phyloP scores from a whole-genome alignment of 73 alveolate genomes.

The Tetrahymena elliotti region DNA sequence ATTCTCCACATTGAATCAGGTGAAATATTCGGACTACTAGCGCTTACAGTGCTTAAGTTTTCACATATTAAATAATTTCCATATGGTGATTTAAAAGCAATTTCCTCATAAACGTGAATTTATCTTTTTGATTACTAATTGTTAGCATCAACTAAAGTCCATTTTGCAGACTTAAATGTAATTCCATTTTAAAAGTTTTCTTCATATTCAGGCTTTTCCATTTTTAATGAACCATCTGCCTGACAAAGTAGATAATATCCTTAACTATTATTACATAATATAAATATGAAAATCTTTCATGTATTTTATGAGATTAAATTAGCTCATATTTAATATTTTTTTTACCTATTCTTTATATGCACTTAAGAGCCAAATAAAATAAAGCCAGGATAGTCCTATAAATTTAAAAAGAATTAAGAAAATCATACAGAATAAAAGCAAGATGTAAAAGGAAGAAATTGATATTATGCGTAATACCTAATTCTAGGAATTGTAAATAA shows the following conservation, averaged over 20 bases:
- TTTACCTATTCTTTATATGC: background rate
- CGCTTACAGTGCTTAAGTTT: constrained; percentile 48
- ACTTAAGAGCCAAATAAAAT: background rate
- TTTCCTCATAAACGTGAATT: constrained; percentile 42
- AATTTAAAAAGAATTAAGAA: background rate
- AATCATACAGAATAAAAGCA: background rate
- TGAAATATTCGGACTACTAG: constrained; percentile 68
- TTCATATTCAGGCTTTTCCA: background rate
- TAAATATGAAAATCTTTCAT: background rate
- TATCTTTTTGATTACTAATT: constrained; percentile 2
- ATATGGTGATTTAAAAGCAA: constrained; percentile 62
- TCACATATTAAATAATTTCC: constrained; percentile 46
- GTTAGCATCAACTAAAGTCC: background rate
- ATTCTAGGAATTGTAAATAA: background rate
- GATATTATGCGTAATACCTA: background rate
- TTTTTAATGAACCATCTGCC: background rate
- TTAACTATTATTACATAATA: background rate
- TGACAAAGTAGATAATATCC: background rate
- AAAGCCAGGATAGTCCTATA: background rate
- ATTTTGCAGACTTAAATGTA: background rate
- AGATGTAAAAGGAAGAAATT: background rate
- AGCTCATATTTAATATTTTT: background rate
- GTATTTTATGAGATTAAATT: background rate
- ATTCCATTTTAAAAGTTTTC: background rate
- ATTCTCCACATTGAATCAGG: constrained; percentile 85